A percentile compares a stretch with the other conserved stretches of the same genome.
phyloP scores from a whole-genome alignment of 495 filamentous ascomycete species.

The Penicillium chermesinum region DNA sequence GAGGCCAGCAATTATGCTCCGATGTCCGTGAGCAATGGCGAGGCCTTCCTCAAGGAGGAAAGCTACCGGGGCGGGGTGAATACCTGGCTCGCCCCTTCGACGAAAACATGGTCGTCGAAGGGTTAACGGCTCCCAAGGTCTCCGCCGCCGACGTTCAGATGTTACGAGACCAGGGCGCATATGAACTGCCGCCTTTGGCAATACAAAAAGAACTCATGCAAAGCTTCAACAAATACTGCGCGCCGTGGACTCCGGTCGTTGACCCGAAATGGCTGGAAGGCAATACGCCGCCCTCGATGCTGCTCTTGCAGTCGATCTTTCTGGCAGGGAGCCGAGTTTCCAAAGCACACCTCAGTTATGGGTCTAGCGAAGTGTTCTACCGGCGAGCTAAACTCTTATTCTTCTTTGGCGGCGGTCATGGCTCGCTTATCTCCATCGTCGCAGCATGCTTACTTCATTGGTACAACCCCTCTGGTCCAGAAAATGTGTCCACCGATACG shows the following conservation, averaged over 20 bases:
- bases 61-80: constrained; percentile 29
- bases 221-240: constrained; percentile 23
- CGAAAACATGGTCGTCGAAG: constrained; percentile 29
- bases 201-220: constrained; percentile 25
- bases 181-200: constrained; percentile 20
- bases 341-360: constrained; percentile 26
- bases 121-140: constrained; percentile 23
- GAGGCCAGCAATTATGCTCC: neutral
- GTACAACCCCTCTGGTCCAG: constrained; percentile 28
- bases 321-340: constrained; percentile 24
- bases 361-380: constrained; percentile 27
- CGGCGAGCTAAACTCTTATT: constrained; percentile 25
- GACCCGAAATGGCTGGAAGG: constrained; percentile 25
- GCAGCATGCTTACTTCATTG: constrained; percentile 27
- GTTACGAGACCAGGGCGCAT: constrained; percentile 25
- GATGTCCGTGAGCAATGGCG: constrained; percentile 9
- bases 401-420: constrained; percentile 25
- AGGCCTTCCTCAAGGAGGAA: constrained; percentile 25
- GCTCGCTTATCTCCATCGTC: constrained; percentile 26
- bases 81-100: constrained; percentile 27
- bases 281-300: constrained; percentile 21
- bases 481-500: constrained; percentile 27
- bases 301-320: constrained; percentile 24
- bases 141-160: constrained; percentile 23
- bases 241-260: constrained; percentile 25